Evolutionary conservation across 768 basidiomycete genomes (phyloP), one percentile per base, ranked within the genome.

Genomic region (Cantharellus cinnabarinus): DNA sequence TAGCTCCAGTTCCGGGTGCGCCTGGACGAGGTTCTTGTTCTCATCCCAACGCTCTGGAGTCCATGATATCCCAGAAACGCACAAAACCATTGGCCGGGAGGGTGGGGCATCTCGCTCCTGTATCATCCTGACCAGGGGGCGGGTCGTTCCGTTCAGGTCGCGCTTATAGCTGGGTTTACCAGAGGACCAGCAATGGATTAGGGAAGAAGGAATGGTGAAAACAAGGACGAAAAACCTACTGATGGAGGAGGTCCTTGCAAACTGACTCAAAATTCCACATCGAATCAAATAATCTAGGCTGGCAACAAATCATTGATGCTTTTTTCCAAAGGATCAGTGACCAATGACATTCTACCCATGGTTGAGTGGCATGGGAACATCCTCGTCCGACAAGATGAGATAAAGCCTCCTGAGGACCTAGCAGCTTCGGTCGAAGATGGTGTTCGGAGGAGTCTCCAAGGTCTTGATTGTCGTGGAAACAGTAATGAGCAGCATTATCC

Each of bases 281-380:
- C 52, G 76, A 70, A 65, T 80, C 80, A 7, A 67, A 65, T 44
- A 73, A 71, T 35, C 75, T 68, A 3, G 91, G 90, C 60, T 87
- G 80, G 1, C 90, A 74, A 41, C 76, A 73, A 1, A 81, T 83
- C 77, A 89, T 80, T 7, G 87, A 85, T 2, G 90, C 89, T 29
- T 95, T 70, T 71, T 99, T 99, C 95, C 95, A 99, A 2, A 99
- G 75, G 39, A 98, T 79, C 51, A 91, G 70, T 5, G 72, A 69
- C 87, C 90, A 99, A 64, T 95, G 91, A 65, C 97, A 97, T 56
- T 85, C 78, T 1, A 95, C 81, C 95, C 95, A 99, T 34, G 74
- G 69, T 62, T 79, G 73, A 4, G 81, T 85, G 2, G 79, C 85
- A 34, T 89, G 74, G 2, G 65, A 67, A 62, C 89, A 91, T 0